Evolutionary conservation across 768 basidiomycete species (phyloP), one percentile per base, ranked within the genome.

Genomic region (Candolleomyces efflorescens): DNA sequence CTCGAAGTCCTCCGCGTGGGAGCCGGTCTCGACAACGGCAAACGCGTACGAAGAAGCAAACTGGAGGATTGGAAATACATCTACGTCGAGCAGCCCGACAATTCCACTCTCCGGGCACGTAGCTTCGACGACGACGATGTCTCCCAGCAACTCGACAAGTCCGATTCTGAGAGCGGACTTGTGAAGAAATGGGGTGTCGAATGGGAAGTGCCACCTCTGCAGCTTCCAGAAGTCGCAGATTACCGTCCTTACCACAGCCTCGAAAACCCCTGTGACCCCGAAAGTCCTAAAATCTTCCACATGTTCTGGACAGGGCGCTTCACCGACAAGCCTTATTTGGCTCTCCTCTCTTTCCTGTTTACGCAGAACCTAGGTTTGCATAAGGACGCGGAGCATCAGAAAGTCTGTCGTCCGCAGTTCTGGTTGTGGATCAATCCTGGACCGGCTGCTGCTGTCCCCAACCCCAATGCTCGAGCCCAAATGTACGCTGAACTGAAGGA

Each of bases 241-340:
- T 83, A 90, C 65, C 73, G 74, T 41, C 80, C 87, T 0, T 81
- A 83, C 62, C 78, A 84, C 20, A 79, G 81, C 54, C 78, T 84
- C 41, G 69, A 81, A 2, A 69, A 75, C 1, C 78, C 86, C 1
- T 99, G 97, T 71, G 92, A 97, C 66, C 81, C 87, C 0, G 87
- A 92, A 62, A 85, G 89, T 64, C 89, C 94, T 5, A 84, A 90
- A 37, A 73, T 98, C 32, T 98, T 96, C 78, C 97, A 99, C 73
- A 97, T 98, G 87, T 99, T 97, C 78, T 98, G 97, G 96, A 92
- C 95, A 1, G 96, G 97, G 0, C 88, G 93, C 0, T 98, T 99
- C 77, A 97, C 94, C 9, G 97, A 99, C 78, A 98, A 98, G 71
- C 97, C 97, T 2, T 98, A 99, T 78, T 84, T 94, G 59, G 94